Evolutionary conservation across 2,329 filamentous ascomycete genomes (phyloP), one percentile per base, ranked within the genome.

Genomic region (Tricladium varicosporioides): DNA sequence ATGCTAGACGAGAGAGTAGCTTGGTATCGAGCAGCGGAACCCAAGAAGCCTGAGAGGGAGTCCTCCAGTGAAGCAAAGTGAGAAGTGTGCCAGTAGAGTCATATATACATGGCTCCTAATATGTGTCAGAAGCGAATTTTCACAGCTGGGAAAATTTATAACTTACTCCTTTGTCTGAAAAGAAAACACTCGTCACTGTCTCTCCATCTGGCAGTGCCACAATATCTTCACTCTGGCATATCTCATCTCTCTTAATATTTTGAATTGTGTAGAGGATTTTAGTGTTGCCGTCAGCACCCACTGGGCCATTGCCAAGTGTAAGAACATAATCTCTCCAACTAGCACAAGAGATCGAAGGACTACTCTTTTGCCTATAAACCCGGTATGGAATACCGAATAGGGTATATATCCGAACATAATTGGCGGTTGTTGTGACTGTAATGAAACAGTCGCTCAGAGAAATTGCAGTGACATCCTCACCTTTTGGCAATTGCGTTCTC

Each of bases 321-420:
- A 97, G 82, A n/a, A 99, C 87, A 72, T 97, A 97, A 76, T 99
- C 92, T 63, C 88, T 83, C 90, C 91, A 97, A 65, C 91, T 93
- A 0, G 92, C 91, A 69, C 94, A 99, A 0, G 92, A 94, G 16
- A 99, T 92, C 51, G 91, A 89, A 1, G 93, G 92, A 2, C 84
- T 85, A 73, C 88, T 92, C 77, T 97, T 97, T 62, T 95, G 92
- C 19, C 94, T 82, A 72, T 96, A 97, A 1, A 99, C 86, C 50
- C 89, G 86, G 64, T 91, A 88, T 0, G 94, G 92, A 33, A 95
- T 86, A 22, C 94, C 94, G 71, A 94, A 97, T 13, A 97, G 80
- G 0, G 92, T 97, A 74, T 92, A 99, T 16, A 99, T 84, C 52
- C 94, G 86, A 7, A 97, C 89, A 67, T 97, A 97, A 74, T 92